These are phyloP conservation scores for Rickenella mellea DNA, from an alignment of 768 basidiomycete species.

Conservation along the genomic window DNA sequence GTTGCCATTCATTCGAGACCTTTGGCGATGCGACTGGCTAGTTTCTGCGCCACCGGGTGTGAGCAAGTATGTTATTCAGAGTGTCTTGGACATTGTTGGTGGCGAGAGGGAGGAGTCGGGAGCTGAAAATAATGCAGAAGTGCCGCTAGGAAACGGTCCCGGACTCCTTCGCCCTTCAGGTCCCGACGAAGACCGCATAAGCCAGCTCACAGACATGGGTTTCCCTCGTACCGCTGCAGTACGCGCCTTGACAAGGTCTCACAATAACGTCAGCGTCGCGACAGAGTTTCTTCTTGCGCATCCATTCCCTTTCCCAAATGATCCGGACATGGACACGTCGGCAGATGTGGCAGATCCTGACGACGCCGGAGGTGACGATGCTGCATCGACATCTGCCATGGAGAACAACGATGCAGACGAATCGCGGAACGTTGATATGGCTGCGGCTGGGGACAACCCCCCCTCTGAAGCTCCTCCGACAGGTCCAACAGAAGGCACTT, in stretches of 20 bases:
- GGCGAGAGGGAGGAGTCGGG: conserved; percentile 72
- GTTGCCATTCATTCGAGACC: conserved; percentile 52
- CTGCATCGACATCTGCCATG: conserved; percentile 7
- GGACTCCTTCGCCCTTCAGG: conserved; percentile 15
- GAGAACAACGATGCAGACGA: conserved; percentile 9
- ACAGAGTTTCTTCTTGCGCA: conserved; percentile 80
- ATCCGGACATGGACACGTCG: conserved; percentile 38
- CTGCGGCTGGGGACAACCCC: not conserved
- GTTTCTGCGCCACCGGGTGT: conserved; percentile 63
- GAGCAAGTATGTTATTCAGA: conserved; percentile 65
- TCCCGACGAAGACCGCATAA: conserved; percentile 70
- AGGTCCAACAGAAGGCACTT: conserved; percentile 30
- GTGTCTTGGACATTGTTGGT: conserved; percentile 71
- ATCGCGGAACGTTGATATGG: conserved; percentile 6
- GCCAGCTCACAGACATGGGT: conserved; percentile 91
- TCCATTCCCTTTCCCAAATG: conserved; percentile 68
- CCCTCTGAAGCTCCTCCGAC: conserved; percentile 1
- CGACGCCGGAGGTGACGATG: conserved; percentile 12
- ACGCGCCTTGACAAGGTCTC: conserved; percentile 71
- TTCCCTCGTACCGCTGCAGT: conserved; percentile 86
- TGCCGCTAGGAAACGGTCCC: conserved; percentile 22
- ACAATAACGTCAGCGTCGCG: conserved; percentile 84
- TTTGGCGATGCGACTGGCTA: conserved; percentile 86
- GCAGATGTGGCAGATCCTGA: conserved; percentile 16
- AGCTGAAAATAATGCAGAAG: conserved; percentile 30